These are phyloP conservation scores for Penicillium expansum DNA, from an alignment of 2,329 filamentous ascomycete species.

Conservation along the genomic window DNA sequence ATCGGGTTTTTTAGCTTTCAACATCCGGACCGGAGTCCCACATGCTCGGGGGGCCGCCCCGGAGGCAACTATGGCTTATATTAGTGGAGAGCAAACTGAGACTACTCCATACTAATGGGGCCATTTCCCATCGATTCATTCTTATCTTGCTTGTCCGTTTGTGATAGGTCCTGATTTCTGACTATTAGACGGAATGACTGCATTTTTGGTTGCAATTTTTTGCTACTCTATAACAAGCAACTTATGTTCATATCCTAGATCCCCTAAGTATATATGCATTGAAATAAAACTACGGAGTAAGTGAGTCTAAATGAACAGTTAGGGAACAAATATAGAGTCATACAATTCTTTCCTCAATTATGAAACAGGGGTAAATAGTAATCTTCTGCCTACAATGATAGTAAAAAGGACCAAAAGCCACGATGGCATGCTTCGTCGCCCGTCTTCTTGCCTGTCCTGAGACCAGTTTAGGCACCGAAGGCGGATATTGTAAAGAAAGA, in stretches of 20 bases:
- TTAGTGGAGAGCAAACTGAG: neutral
- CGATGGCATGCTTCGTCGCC: neutral
- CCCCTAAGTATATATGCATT: neutral
- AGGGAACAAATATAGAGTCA: neutral
- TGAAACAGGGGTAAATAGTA: neutral
- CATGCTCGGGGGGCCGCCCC: neutral
- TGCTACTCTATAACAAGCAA: neutral
- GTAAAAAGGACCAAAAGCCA: neutral
- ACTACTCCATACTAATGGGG: neutral
- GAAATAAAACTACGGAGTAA: neutral
- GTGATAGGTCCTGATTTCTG: neutral
- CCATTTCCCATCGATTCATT: neutral
- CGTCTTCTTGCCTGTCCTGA: neutral
- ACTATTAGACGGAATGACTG: neutral
- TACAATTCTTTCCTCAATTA: neutral
- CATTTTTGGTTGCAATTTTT: neutral
- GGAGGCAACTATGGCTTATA: neutral
- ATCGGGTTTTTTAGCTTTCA: neutral
- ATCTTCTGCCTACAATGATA: neutral
- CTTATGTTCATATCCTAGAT: neutral
- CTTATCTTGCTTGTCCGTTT: neutral
- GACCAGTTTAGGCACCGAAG: neutral
- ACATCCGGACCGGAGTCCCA: neutral
- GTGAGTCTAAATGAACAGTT: neutral
- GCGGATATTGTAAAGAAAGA: neutral